These are phyloP conservation scores for Cenchrus purpureus DNA, from an alignment of 176 grass and related monocot species.

Conservation along the genomic window DNA sequence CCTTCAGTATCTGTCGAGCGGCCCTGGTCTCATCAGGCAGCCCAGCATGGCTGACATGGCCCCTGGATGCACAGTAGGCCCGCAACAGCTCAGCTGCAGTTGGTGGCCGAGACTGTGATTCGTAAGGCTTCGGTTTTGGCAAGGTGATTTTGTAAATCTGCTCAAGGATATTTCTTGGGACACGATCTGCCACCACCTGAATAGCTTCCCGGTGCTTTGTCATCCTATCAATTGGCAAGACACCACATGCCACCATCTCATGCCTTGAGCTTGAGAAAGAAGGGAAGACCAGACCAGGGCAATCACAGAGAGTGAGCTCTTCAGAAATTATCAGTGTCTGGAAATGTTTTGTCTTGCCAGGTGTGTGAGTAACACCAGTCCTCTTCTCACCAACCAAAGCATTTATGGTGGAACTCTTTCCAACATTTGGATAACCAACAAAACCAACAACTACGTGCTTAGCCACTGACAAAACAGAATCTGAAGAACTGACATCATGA, in stretches of 20 bases:
- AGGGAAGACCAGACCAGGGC: constrained; percentile 93
- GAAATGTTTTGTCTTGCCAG: constrained; percentile 98
- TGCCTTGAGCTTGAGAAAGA: constrained; percentile 95
- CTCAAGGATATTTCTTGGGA: constrained; percentile 62
- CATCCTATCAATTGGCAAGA: constrained; percentile 88
- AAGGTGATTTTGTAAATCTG: constrained; percentile 75
- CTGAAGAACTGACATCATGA: constrained; percentile 39
- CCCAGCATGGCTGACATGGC: constrained; percentile 79
- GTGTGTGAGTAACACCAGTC: constrained; percentile 90
- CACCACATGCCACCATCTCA: constrained; percentile 95
- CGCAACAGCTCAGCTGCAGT: constrained; percentile 72
- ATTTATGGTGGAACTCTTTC: constrained; percentile 98
- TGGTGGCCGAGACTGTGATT: constrained; percentile 61
- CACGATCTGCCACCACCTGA: constrained; percentile 79
- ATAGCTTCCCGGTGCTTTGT: constrained; percentile 78
- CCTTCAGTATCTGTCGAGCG: constrained; percentile 84
- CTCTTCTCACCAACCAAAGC: constrained; percentile 85
- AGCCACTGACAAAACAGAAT: constrained; percentile 46
- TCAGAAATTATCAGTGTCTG: constrained; percentile 94
- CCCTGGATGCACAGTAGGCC: constrained; percentile 75
- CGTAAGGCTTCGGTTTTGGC: constrained; percentile 76
- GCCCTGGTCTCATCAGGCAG: constrained; percentile 84
- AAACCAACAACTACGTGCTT: constrained; percentile 91
- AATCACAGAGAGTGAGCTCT: constrained; percentile 85
- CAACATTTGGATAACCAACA: constrained; percentile 98